Evolutionary conservation across 345 rosid species (phyloP).

Genomic region (Citrus australasica): DNA sequence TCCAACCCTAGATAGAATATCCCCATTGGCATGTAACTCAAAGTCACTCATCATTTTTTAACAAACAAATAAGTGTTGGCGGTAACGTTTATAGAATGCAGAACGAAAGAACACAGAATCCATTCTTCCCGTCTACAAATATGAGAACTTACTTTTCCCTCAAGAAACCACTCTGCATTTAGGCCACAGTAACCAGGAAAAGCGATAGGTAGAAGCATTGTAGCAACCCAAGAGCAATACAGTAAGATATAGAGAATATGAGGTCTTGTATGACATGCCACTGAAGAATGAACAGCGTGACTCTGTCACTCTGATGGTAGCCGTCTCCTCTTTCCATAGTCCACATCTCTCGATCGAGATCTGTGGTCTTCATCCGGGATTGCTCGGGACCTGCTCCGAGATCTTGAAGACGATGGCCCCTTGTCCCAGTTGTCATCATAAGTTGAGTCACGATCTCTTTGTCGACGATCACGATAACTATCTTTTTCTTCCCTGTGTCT

Average conservation of each 20-base stretch:
- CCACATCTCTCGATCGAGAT: constrained; percentile 72
- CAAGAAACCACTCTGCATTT: constrained; percentile 24
- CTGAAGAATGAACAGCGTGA: constrained; percentile 7
- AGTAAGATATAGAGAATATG: not conserved
- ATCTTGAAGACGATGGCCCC: constrained; percentile 66
- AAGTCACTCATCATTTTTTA: constrained; percentile 23
- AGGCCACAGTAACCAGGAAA: constrained; percentile 16
- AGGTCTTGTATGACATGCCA: constrained; percentile 7
- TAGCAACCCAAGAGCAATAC: constrained; percentile 23
- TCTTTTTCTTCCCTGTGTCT: constrained; percentile 62
- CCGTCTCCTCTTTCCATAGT: constrained; percentile 75
- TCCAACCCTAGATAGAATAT: constrained; percentile 24
- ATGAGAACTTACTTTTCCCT: constrained; percentile 51
- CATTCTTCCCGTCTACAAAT: constrained; percentile 29
- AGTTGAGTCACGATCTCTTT: constrained; percentile 60
- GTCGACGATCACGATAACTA: constrained; percentile 60
- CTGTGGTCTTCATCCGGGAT: constrained; percentile 61
- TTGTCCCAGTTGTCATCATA: constrained; percentile 64
- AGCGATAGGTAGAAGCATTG: not conserved
- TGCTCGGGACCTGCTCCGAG: constrained; percentile 68
- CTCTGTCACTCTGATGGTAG: constrained; percentile 42
- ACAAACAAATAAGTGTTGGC: constrained; percentile 30
- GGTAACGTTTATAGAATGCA: constrained; percentile 27
- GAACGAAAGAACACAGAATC: constrained; percentile 21
- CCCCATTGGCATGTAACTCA: constrained; percentile 25